Conservation (phyloP, 805 yeast species). For the Wickerhamiella siamensis region DNA sequence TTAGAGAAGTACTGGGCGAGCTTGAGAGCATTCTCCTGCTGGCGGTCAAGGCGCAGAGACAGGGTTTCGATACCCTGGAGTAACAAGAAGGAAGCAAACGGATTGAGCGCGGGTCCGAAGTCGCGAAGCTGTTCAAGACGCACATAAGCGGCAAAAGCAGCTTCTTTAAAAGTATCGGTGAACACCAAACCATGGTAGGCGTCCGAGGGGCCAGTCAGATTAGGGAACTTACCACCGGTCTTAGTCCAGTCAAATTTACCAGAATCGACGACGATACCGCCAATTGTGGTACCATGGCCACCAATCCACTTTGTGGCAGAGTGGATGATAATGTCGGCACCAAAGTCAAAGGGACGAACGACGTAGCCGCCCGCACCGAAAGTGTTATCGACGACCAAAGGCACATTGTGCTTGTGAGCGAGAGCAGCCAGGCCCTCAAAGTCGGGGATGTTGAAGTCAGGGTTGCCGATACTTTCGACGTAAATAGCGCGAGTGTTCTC, state of each 20-base stretch:
- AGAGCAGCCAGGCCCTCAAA: conserved; percentile 59
- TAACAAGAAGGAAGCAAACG: conserved; percentile 75
- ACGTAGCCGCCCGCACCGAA: conserved; percentile 94
- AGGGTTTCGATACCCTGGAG: conserved; percentile 90
- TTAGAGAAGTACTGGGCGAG: conserved; percentile 65
- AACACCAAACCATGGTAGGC: conserved; percentile 84
- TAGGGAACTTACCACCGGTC: conserved; percentile 51
- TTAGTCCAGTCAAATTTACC: conserved; percentile 78
- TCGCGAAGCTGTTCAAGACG: conserved; percentile 40
- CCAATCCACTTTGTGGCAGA: conserved; percentile 98
- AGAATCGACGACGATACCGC: conserved; percentile 61
- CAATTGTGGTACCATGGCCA: conserved; percentile 92
- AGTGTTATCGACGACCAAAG: conserved; percentile 89
- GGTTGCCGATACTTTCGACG: conserved; percentile 85
- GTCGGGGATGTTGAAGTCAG: conserved; percentile 84
- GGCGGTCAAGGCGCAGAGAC: conserved; percentile 88
- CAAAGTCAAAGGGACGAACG: conserved; percentile 70
- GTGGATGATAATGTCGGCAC: conserved; percentile 85
- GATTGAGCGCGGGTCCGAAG: conserved; percentile 77
- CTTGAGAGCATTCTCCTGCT: conserved; percentile 64
- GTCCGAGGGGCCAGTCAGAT: conserved; percentile 77
- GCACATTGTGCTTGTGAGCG: conserved; percentile 78
- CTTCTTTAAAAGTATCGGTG: conserved; percentile 46
- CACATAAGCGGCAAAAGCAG: conserved; percentile 14
- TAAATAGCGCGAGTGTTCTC: conserved; percentile 80